These are phyloP conservation scores for Primulina huaijiensis DNA, from an alignment of 257 asterid genomes.

Conservation along the genomic window DNA sequence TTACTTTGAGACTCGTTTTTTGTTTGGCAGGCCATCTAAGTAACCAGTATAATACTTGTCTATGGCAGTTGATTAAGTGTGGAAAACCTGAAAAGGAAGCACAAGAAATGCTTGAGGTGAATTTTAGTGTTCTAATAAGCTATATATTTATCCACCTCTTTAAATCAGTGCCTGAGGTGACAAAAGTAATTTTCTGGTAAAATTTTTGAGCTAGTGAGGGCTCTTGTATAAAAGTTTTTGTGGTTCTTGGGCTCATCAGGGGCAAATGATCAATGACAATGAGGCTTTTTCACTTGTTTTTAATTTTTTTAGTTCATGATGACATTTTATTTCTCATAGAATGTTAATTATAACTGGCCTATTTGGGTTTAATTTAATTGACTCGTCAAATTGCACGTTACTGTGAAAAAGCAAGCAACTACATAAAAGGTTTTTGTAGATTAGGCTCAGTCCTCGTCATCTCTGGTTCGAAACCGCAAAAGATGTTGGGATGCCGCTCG, in stretches of 20 bases:
- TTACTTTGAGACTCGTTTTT: conserved; percentile 15
- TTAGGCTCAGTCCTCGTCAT: too few species aligned
- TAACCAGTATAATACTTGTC: conserved; percentile 67
- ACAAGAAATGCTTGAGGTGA: conserved; percentile 55
- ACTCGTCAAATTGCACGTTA: background rate
- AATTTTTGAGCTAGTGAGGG: background rate
- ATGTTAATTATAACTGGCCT: background rate
- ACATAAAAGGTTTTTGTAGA: too few species aligned
- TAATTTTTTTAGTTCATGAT: too few species aligned
- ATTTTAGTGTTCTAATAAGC: conserved; percentile 17
- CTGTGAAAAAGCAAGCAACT: background rate
- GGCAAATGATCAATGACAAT: background rate
- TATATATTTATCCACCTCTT: conserved; percentile 4
- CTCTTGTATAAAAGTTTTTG: background rate
- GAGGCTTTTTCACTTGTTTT: background rate
- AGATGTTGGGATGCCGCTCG: too few species aligned
- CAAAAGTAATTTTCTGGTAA: background rate
- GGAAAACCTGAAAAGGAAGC: conserved; percentile 65
- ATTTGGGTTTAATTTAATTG: background rate
- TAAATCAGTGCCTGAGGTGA: conserved; percentile 13
- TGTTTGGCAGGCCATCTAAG: conserved; percentile 58
- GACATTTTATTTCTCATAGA: background rate
- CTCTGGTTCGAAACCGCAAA: too few species aligned
- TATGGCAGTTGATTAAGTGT: conserved; percentile 58
- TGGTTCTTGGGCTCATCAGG: background rate